A percentile compares a stretch with the other conserved stretches of the same genome.
Evolutionary conservation across 2,329 filamentous ascomycete genomes (phyloP).

Genomic region (Penicillium sumatraense): DNA sequence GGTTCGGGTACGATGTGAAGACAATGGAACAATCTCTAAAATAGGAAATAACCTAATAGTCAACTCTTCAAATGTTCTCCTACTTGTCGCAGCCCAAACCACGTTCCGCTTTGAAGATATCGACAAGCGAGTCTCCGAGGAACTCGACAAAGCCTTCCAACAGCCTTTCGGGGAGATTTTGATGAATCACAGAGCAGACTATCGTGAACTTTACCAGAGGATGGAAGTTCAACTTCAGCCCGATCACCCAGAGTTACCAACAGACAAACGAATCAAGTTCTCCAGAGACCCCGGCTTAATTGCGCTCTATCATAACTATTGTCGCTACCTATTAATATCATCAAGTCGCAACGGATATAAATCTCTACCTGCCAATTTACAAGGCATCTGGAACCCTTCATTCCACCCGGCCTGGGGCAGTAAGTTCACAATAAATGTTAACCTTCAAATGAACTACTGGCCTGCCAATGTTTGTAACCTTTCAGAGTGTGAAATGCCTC

Average conservation of each 20-base stretch:
- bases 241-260: slow-evolving; percentile 30
- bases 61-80: slow-evolving; percentile 39
- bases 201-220: slow-evolving; percentile 35
- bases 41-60: slow-evolving; percentile 44
- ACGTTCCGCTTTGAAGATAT: slow-evolving; percentile 39
- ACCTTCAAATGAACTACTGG: slow-evolving; percentile 68
- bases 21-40: slow-evolving; percentile 33
- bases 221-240: slow-evolving; percentile 34
- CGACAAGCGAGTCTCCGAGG: slow-evolving; percentile 31
- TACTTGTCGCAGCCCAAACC: slow-evolving; percentile 48
- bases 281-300: slow-evolving; percentile 58
- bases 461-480: slow-evolving; percentile 57
- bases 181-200: slow-evolving; percentile 40
- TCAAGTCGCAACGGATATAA: slow-evolving; percentile 53
- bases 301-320: slow-evolving; percentile 58
- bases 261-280: slow-evolving; percentile 33
- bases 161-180: slow-evolving; percentile 28
- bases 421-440: slow-evolving; percentile 65
- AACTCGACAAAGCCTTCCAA: slow-evolving; percentile 31
- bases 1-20: slow-evolving; percentile 31
- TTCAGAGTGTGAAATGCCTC: slow-evolving; percentile 45
- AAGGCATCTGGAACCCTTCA: slow-evolving; percentile 60
- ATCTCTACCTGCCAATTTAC: slow-evolving; percentile 60
- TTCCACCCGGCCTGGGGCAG: slow-evolving; percentile 56
- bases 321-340: slow-evolving; percentile 59